phyloP scores from a whole-genome alignment of 2,329 filamentous ascomycete species.

The Epichloe scottii region DNA sequence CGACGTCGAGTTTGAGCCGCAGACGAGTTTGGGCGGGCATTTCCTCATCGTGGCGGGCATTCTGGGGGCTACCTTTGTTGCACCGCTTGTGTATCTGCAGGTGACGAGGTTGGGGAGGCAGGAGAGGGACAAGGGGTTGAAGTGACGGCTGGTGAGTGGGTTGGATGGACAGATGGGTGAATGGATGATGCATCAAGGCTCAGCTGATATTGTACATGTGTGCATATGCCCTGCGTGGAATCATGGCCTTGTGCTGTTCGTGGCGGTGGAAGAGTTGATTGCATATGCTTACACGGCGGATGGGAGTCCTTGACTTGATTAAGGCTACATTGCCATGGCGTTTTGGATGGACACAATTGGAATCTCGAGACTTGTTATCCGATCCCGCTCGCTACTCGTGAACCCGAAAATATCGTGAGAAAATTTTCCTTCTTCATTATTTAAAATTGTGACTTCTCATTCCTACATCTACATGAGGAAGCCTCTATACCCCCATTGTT shows the following conservation, averaged over 20 bases:
- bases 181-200: background rate
- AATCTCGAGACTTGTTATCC: too few relatives aligned
- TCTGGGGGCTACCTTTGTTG: slow-evolving; percentile 32
- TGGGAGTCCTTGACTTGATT: too few relatives aligned
- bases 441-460: slow-evolving; percentile 6
- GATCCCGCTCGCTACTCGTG: too few relatives aligned
- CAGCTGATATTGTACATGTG: too few relatives aligned
- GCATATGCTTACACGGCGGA: too few relatives aligned
- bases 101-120: slow-evolving; percentile 22
- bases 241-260: too few relatives aligned
- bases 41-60: slow-evolving; percentile 40
- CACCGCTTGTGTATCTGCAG: slow-evolving; percentile 29
- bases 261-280: too few relatives aligned
- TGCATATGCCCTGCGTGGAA: too few relatives aligned
- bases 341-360: background rate
- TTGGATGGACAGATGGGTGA: background rate
- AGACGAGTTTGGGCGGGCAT: slow-evolving; percentile 29
- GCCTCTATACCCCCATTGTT: slow-evolving; percentile 2
- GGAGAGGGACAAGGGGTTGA: slow-evolving; percentile 13
- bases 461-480: slow-evolving; percentile 10
- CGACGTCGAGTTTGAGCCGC: slow-evolving; percentile 26
- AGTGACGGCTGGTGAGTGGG: background rate
- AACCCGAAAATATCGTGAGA: background rate
- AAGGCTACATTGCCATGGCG: background rate
- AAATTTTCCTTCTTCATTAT: background rate